Evolutionary conservation across 164 flowering plant genomes (phyloP), one percentile per base, ranked within the genome.

Genomic region (Magnolia officinalis): DNA sequence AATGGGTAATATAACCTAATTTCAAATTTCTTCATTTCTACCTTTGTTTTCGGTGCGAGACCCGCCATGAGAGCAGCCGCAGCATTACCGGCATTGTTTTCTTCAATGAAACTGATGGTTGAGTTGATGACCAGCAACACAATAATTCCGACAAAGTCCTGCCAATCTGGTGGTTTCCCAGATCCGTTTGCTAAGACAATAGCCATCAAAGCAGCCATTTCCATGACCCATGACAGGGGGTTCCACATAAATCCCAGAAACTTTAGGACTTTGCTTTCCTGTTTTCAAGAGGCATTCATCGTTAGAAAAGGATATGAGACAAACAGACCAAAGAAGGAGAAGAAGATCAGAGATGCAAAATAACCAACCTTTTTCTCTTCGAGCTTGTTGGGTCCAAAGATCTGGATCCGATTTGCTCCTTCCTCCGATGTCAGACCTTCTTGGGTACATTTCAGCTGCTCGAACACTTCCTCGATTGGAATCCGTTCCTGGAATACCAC

Each of bases 171-270:
- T 70, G 92, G 90, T 78, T 77, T 84, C 20, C 88, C 87, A 64
- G 66, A 89, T 29, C 95, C 95, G 75, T 91, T 91, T 68, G 95
- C 95, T 75, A 91, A 81, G 52, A 78, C 90, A 72, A 91, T 91
- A 45, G 95, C 95, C 95, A 91, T 89, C 14, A 91, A 0, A 19
- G 95, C 95, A 63, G 94, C 94, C 29, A 84, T 84, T 79, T 90
- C 94, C 94, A 90, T 90, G 81, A 90, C 94, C 94, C 94, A 89
- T 21, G 94, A 90, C 51, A 91, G 71, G 0, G 95, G 95, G 67
- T 91, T 91, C 95, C 95, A 91, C 95, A 91, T 91, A 76, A 91
- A 91, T 3, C 95, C 95, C 80, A 91, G 72, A 78, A 91, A 91
- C 83, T 91, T 91, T 81, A 91, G 87, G 45, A 91, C 0, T 80